Evolutionary conservation across 768 basidiomycete species (phyloP).

Genomic region (Nidularia pulvinata): DNA sequence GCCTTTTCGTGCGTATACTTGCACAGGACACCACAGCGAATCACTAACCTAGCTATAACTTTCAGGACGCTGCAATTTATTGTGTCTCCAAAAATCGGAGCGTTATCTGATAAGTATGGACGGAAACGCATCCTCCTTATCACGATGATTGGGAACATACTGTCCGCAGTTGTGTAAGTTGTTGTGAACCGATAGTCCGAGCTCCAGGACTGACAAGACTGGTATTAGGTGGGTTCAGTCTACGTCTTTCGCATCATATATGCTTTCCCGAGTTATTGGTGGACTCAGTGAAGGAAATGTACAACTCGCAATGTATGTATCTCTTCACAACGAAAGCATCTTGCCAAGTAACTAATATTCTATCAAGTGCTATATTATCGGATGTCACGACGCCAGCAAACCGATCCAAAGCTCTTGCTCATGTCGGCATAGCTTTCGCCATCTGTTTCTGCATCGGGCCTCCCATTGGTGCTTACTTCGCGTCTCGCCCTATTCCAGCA

Average conservation of each 20-base stretch:
- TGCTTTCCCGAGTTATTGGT: conserved; percentile 89
- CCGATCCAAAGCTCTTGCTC: conserved; percentile 83
- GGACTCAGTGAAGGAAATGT: conserved; percentile 98
- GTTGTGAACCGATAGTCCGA: background rate
- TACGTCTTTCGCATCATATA: conserved; percentile 87
- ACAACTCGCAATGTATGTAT: conserved; percentile 86
- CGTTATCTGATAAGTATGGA: conserved; percentile 89
- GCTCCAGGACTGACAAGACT: background rate
- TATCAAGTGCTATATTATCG: conserved; percentile 82
- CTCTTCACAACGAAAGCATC: background rate
- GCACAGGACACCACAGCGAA: conserved; percentile 3
- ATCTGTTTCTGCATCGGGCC: conserved; percentile 94
- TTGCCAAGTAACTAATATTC: background rate
- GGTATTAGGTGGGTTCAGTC: conserved; percentile 80
- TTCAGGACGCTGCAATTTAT: conserved; percentile 79
- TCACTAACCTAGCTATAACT: conserved; percentile 22
- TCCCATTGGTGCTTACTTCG: conserved; percentile 95
- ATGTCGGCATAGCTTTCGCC: conserved; percentile 96
- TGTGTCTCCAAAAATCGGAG: conserved; percentile 80
- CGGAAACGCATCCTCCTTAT: conserved; percentile 80
- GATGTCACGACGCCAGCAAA: conserved; percentile 83
- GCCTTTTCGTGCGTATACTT: conserved; percentile 75
- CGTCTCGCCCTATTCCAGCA: conserved; percentile 75
- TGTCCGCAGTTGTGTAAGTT: conserved; percentile 83
- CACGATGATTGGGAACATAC: conserved; percentile 92